Percentiles rank a stretch among this genome's conserved stretches.
phyloP scores from a whole-genome alignment of 345 rosid species.

The Erucastrum elatum region DNA sequence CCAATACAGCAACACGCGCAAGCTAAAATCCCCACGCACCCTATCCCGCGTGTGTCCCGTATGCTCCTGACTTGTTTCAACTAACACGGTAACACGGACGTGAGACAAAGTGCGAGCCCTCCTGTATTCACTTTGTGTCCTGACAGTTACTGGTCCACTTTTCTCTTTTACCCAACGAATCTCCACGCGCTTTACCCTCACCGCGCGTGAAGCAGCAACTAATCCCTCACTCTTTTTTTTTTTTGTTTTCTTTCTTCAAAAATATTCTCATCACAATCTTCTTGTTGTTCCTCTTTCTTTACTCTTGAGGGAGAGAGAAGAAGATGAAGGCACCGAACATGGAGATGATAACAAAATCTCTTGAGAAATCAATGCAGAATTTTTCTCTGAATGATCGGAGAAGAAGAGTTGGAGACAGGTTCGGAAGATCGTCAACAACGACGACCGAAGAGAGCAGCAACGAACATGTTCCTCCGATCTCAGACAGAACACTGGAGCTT shows the following conservation, averaged over 20 bases:
- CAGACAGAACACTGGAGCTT: constrained; percentile 73
- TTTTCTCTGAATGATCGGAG: constrained; percentile 55
- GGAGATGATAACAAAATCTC: constrained; percentile 67
- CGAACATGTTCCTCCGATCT: constrained; percentile 36
- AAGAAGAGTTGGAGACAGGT: constrained; percentile 32
- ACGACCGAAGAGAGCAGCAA: constrained; percentile 43
- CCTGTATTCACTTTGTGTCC: constrained; percentile 41
- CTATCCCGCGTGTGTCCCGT: constrained; percentile 18
- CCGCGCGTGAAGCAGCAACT: constrained; percentile 26
- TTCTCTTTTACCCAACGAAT: constrained; percentile 22
- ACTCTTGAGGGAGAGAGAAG: not conserved
- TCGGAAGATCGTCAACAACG: constrained; percentile 45
- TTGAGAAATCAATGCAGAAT: constrained; percentile 76
- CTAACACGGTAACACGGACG: constrained; percentile 16
- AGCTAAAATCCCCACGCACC: constrained; percentile 1
- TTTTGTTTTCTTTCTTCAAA: constrained; percentile 1
- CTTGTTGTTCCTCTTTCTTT: constrained; percentile 29
- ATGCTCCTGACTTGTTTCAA: not conserved
- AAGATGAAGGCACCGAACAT: constrained; percentile 73
- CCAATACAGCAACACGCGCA: constrained; percentile 15
- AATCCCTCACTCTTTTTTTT: not conserved
- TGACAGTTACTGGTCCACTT: constrained; percentile 51
- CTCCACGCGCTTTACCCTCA: constrained; percentile 45
- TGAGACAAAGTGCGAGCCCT: constrained; percentile 50
- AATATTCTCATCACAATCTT: constrained; percentile 28